These are phyloP conservation scores for Mucor piriformis DNA, from an alignment of 371 early-diverging fungal genomes.

Conservation along the genomic window DNA sequence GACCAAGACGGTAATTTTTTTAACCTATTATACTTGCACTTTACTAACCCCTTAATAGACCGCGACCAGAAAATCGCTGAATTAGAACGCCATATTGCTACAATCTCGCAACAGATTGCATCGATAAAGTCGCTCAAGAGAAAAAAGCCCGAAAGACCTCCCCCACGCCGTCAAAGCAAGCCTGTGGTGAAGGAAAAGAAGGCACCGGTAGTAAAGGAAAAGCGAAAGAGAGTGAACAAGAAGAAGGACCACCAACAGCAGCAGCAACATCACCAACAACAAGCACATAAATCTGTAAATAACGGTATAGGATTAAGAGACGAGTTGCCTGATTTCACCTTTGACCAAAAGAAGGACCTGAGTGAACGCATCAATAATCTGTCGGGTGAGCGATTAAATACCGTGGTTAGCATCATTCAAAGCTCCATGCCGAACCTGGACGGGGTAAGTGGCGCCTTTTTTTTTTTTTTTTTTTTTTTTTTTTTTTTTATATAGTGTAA, in stretches of 20 bases:
- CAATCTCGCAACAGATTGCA: constrained; percentile 64
- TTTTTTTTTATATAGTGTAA: background rate
- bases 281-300: constrained; percentile 8
- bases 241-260: constrained; percentile 17
- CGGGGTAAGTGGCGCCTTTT: constrained; percentile 48
- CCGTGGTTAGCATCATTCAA: constrained; percentile 86
- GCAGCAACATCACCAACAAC: constrained; percentile 1
- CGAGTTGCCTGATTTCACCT: constrained; percentile 67
- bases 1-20: constrained; percentile 43
- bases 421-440: constrained; percentile 81
- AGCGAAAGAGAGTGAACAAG: constrained; percentile 22
- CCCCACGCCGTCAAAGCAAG: constrained; percentile 25
- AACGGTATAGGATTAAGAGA: constrained; percentile 16
- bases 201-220: constrained; percentile 22
- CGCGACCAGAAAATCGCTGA: constrained; percentile 64
- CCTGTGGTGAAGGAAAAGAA: constrained; percentile 31
- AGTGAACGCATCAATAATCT: constrained; percentile 83
- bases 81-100: constrained; percentile 65
- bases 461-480: background rate
- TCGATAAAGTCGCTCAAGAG: constrained; percentile 66
- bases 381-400: constrained; percentile 74
- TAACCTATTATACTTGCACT: background rate
- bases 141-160: constrained; percentile 48
- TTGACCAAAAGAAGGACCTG: constrained; percentile 90
- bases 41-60: constrained; percentile 9